A percentile compares a stretch with the other conserved stretches of the same genome.
Conservation (phyloP, 345 rosid species). For the Isatis tinctoria region DNA sequence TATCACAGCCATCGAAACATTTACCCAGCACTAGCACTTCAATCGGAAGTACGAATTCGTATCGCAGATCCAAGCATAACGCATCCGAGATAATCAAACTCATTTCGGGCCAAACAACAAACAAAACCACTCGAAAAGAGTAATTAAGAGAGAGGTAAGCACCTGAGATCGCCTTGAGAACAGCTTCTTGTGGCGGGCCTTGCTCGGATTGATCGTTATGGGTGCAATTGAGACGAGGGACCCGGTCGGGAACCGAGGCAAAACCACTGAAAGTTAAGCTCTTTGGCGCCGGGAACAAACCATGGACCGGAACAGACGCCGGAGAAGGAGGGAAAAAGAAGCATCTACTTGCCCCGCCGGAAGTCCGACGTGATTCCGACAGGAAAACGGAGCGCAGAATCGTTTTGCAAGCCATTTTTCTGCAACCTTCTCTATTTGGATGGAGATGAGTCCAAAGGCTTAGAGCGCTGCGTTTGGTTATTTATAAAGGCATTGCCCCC, state of each 20-base stretch:
- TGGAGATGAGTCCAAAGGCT: neutral
- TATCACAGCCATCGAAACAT: neutral
- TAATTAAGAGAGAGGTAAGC: neutral
- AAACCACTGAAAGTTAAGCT: constrained; percentile 25
- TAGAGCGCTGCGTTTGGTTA: constrained; percentile 3
- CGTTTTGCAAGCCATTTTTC: constrained; percentile 70
- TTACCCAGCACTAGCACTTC: neutral
- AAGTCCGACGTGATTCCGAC: constrained; percentile 51
- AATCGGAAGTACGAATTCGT: neutral
- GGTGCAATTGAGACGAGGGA: constrained; percentile 40
- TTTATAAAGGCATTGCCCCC: neutral
- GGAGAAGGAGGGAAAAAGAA: constrained; percentile 34
- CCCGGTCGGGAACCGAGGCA: constrained; percentile 35
- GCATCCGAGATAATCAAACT: neutral
- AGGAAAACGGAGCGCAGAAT: constrained; percentile 51
- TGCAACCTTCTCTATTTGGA: neutral
- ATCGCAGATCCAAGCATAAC: neutral
- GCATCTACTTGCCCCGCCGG: constrained; percentile 34
- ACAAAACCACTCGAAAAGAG: neutral
- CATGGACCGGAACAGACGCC: constrained; percentile 24
- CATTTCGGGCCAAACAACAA: constrained; percentile 3
- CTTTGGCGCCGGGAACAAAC: constrained; percentile 26
- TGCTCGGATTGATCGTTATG: constrained; percentile 48
- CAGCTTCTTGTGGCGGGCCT: constrained; percentile 90
- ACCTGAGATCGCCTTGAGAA: constrained; percentile 97